These are phyloP conservation scores for Thermomyces lanuginosus DNA, from an alignment of 2,329 filamentous ascomycete genomes.

Conservation along the genomic window DNA sequence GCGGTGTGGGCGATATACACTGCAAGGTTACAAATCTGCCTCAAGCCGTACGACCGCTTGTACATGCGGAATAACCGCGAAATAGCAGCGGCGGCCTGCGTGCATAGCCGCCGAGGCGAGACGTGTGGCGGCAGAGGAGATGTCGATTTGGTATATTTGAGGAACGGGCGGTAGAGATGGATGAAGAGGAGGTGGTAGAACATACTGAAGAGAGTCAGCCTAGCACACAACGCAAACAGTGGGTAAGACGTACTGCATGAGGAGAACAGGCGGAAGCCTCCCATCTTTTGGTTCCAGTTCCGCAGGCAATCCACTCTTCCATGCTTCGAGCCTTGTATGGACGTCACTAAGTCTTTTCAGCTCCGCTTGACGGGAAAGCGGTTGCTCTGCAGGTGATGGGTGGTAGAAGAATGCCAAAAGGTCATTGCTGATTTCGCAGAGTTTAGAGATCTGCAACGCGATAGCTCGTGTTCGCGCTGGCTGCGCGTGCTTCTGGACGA, in stretches of 20 bases:
- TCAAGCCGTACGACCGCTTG: constrained; percentile 76
- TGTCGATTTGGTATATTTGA: constrained; percentile 68
- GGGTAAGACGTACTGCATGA: constrained; percentile 56
- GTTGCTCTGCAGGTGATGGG: constrained; percentile 46
- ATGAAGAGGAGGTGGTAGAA: constrained; percentile 94
- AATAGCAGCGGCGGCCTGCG: constrained; percentile 72
- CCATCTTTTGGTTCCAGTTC: constrained; percentile 84
- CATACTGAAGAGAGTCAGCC: constrained; percentile 48
- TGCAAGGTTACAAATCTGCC: constrained; percentile 90
- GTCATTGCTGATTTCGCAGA: constrained; percentile 90
- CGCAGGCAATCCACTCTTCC: constrained; percentile 66
- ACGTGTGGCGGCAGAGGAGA: constrained; percentile 77
- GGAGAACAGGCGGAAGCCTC: constrained; percentile 64
- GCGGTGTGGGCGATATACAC: constrained; percentile 93
- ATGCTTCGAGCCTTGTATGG: constrained; percentile 75
- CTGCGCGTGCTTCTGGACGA: constrained; percentile 55
- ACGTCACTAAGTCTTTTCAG: constrained; percentile 86
- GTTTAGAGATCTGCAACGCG: constrained; percentile 60
- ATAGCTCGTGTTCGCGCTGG: constrained; percentile 69
- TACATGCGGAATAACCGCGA: constrained; percentile 91
- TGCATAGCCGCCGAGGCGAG: constrained; percentile 79
- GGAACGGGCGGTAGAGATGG: constrained; percentile 84
- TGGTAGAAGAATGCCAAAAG: constrained; percentile 84
- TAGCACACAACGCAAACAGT: constrained; percentile 10
- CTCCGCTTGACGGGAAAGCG: constrained; percentile 60